Evolutionary conservation across 1,139 yeast genomes (phyloP), one percentile per base, ranked within the genome.

Genomic region (Lodderomyces oxycetoniae): DNA sequence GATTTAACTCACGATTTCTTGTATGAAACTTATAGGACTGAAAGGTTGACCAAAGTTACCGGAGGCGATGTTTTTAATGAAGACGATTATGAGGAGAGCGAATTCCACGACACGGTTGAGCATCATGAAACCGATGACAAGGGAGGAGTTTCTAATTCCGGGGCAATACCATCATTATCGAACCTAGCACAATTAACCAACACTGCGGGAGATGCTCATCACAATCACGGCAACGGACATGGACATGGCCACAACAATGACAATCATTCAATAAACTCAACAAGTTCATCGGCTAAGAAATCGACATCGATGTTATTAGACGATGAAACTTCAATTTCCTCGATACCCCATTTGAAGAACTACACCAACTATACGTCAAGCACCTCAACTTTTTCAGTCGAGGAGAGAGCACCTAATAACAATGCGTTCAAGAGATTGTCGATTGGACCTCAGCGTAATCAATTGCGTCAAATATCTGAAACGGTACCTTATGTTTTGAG

Each of bases 21-120:
- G 44, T 91, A 91, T 56, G 98, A 91, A 59, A 79, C 82, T 42
- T 91, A 91, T 61, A 81, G 98, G 64, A 86, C 97, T 4, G 94
- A 85, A 52, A 80, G 93, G 32, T 73, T 89, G 46, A 63, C 69
- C 25, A 63, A 61, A 44, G 75, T 69, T 25, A 67, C 74, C 6
- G 61, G 60, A 14, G 56, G 55, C 29, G 49, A 44, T 11, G 43
- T 44, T n/a, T 43, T 47, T 13, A 57, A 50, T 17, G 62, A 55
- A 10, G 59, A 48, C 13, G 43, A 35, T 10, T 28, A 28, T 17
- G 47, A 43, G 16, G 43, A 41, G 25, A 42, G 43, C 26, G 59
- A 55, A 36, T 55, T 57, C 48, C 61, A 56, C 39, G 67, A 66
- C 39, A 55, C 60, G 9, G 55, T 49, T 28, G 63, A 54, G 32